These are phyloP conservation scores for Ophiostoma tasmaniense DNA, from an alignment of 2,329 filamentous ascomycete species.

Conservation along the genomic window DNA sequence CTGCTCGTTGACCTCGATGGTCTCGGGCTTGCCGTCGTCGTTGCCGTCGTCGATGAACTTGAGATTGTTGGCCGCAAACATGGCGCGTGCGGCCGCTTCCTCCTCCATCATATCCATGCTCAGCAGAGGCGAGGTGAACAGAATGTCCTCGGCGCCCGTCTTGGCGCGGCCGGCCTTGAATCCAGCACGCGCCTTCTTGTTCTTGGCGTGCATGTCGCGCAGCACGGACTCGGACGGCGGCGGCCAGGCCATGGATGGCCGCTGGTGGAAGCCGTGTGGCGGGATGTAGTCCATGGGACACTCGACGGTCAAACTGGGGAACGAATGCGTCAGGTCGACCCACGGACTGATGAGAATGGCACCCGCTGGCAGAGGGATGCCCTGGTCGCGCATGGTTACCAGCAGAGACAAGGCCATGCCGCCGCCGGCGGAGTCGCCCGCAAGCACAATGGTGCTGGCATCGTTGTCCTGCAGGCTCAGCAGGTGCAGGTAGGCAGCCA, in stretches of 20 bases:
- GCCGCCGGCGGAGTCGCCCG: slow-evolving; percentile 87
- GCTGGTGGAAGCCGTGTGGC: slow-evolving; percentile 77
- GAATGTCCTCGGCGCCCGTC: background rate
- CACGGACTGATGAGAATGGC: slow-evolving; percentile 88
- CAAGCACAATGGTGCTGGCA: slow-evolving; percentile 73
- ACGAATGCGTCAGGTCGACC: slow-evolving; percentile 93
- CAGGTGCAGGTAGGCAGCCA: slow-evolving; percentile 80
- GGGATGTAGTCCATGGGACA: slow-evolving; percentile 82
- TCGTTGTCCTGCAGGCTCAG: slow-evolving; percentile 56
- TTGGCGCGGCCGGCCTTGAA: background rate
- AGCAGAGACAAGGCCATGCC: slow-evolving; percentile 81
- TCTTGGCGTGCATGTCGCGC: slow-evolving; percentile 37
- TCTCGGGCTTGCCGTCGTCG: slow-evolving; percentile 40
- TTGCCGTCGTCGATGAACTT: slow-evolving; percentile 33
- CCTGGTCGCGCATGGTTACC: slow-evolving; percentile 72
- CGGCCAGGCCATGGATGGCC: slow-evolving; percentile 84
- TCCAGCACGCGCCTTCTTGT: slow-evolving; percentile 31
- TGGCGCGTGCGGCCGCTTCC: slow-evolving; percentile 13
- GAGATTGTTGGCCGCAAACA: slow-evolving; percentile 28
- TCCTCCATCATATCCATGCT: background rate
- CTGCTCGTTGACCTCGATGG: slow-evolving; percentile 72
- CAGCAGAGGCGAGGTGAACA: background rate
- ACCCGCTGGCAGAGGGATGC: slow-evolving; percentile 76
- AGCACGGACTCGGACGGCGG: slow-evolving; percentile 76
- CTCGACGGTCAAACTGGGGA: slow-evolving; percentile 73